Conservation (phyloP, 371 early-diverging fungal genomes). For the Circinella umbellata region DNA sequence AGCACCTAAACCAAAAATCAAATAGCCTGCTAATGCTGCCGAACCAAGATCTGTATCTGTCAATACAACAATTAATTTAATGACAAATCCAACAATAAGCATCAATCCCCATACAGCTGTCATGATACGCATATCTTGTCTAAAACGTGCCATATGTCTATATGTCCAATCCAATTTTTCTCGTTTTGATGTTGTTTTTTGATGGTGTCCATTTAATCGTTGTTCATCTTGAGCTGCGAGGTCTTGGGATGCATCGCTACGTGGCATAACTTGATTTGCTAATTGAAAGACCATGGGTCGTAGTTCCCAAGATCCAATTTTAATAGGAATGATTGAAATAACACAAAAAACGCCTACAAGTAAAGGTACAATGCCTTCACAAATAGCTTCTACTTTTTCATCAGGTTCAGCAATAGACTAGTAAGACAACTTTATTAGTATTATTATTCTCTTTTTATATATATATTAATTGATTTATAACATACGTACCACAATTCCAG, state of each 20-base stretch:
- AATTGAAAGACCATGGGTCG: conserved; percentile 44
- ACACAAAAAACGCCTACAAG: conserved; percentile 43
- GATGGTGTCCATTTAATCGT: conserved; percentile 8
- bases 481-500: conserved; percentile 36
- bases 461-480: neutral
- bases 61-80: conserved; percentile 42
- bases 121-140: conserved; percentile 52
- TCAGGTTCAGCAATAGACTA: conserved; percentile 50
- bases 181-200: conserved; percentile 13
- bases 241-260: conserved; percentile 28
- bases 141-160: conserved; percentile 38
- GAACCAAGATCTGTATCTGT: conserved; percentile 33
- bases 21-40: conserved; percentile 33
- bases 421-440: neutral
- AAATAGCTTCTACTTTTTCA: conserved; percentile 33
- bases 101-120: conserved; percentile 48
- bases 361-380: conserved; percentile 41
- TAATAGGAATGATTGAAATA: conserved; percentile 41
- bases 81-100: conserved; percentile 38
- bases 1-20: conserved; percentile 43
- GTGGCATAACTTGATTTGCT: conserved; percentile 50
- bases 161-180: conserved; percentile 39
- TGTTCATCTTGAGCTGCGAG: conserved; percentile 29
- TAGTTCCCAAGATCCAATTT: conserved; percentile 35
- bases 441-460: neutral